These are phyloP conservation scores for Zymoseptoria pseudotritici DNA, from an alignment of 2,329 filamentous ascomycete species.

Conservation along the genomic window DNA sequence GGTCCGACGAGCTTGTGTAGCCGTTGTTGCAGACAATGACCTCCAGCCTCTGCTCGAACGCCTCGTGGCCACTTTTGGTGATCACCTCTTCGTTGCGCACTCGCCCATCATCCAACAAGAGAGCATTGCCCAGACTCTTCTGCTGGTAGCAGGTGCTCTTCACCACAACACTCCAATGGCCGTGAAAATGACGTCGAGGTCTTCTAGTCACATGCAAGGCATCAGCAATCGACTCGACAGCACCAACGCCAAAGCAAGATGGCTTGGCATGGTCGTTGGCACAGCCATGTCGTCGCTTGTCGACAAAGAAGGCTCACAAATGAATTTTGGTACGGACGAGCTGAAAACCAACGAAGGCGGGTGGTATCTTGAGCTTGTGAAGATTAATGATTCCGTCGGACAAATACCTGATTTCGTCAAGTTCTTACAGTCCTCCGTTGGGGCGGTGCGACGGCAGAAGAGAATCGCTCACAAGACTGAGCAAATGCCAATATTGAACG, in stretches of 20 bases:
- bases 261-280: constrained; percentile 82
- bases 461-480: neutral
- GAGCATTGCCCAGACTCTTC: constrained; percentile 70
- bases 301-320: constrained; percentile 59
- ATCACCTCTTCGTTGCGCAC: constrained; percentile 80
- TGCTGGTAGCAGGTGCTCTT: constrained; percentile 71
- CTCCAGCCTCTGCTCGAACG: constrained; percentile 58
- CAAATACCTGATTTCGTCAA: constrained; percentile 44
- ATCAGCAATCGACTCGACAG: constrained; percentile 80
- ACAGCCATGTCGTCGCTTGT: constrained; percentile 61
- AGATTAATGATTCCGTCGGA: constrained; percentile 57
- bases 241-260: constrained; percentile 65
- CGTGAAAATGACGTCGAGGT: constrained; percentile 61
- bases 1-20: constrained; percentile 23
- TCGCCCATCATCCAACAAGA: constrained; percentile 81
- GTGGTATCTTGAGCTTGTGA: constrained; percentile 64
- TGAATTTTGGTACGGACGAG: constrained; percentile 81
- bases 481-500: constrained; percentile 17
- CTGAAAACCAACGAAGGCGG: constrained; percentile 62
- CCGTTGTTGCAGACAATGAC: constrained; percentile 20
- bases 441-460: neutral
- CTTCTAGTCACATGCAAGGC: constrained; percentile 63
- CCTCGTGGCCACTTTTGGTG: constrained; percentile 67
- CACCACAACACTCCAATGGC: constrained; percentile 58
- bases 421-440: constrained; percentile 3